A percentile compares a stretch with the other conserved stretches of the same genome.
These are phyloP conservation scores for Clavispora asparagi DNA, from an alignment of 805 yeast species.

Conservation along the genomic window DNA sequence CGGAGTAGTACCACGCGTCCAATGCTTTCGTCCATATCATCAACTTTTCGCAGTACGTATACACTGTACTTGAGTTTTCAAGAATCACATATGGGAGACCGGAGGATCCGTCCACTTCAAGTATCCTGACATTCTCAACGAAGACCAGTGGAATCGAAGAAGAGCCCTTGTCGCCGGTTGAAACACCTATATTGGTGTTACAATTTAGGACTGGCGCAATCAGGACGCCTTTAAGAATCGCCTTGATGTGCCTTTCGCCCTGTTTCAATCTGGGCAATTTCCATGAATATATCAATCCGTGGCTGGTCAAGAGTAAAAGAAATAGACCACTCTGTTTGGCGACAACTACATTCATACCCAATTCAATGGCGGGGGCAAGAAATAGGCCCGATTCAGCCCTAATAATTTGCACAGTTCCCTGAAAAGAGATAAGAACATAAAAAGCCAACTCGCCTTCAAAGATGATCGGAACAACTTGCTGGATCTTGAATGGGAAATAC, in stretches of 20 bases:
- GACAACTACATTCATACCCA: slow-evolving; percentile 44
- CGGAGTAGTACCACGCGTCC: slow-evolving; percentile 39
- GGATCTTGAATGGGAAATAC: slow-evolving; percentile 43
- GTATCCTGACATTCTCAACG: slow-evolving; percentile 7
- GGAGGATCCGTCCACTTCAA: slow-evolving; percentile 29
- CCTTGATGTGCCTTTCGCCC: slow-evolving; percentile 17
- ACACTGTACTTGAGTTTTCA: slow-evolving; percentile 31
- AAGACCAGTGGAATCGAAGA: background rate
- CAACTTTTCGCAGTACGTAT: slow-evolving; percentile 36
- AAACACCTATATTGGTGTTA: slow-evolving; percentile 12
- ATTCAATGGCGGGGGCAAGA: slow-evolving; percentile 44
- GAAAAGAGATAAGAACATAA: slow-evolving; percentile 54
- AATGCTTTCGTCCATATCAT: slow-evolving; percentile 44
- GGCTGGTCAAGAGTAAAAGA: slow-evolving; percentile 43
- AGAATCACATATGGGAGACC: slow-evolving; percentile 43
- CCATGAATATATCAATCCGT: slow-evolving; percentile 51
- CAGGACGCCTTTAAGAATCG: slow-evolving; percentile 40
- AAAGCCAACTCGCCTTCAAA: slow-evolving; percentile 30
- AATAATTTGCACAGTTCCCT: slow-evolving; percentile 48
- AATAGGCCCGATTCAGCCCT: slow-evolving; percentile 42
- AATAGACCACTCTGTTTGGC: slow-evolving; percentile 28
- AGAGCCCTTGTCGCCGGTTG: background rate
- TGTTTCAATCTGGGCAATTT: slow-evolving; percentile 22
- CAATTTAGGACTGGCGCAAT: slow-evolving; percentile 49
- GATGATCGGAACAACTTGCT: slow-evolving; percentile 40